Base-by-base conservation (phyloP, 2,329 filamentous ascomycete species). In the Pestalotiopsis sp. region DNA sequence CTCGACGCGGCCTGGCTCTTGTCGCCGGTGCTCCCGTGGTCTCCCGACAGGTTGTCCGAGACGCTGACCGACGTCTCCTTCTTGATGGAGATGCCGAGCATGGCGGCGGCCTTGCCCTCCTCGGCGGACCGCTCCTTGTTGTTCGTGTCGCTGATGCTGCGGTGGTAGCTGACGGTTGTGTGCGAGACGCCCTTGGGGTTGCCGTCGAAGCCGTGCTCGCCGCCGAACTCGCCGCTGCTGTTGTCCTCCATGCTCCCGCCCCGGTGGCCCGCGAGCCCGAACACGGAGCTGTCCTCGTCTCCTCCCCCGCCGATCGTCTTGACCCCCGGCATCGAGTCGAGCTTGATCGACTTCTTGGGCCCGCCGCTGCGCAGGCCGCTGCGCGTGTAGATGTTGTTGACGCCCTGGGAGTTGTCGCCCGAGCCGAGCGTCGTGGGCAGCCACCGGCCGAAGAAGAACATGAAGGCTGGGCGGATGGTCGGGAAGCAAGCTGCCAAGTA, bases 261-360 rank as follows among this genome's bases (percentile, higher is more conserved):
- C 9, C n/a, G 45, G 45, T 52, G n/a, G 45, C 45, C 11, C n/a
- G 57, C 57, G 13, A 59, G 57, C 12, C 27, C 27, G 23, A 27
- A 59, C 2, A 27, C 27, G 11, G 57, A 59, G 27, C 25, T 59
- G 5, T 27, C 25, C 25, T 59, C 57, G 25, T 59, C 57, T n/a
- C 57, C 13, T 7, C 57, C 27, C 57, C 31, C 31, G 31, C 31
- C 31, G 31, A 36, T 9, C 6, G 31, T 36, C 7, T 36, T 59
- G 25, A 27, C 27, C 12, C 27, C 27, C 27, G 57, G 57, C 17
- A 59, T 36, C 57, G 57, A 52, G 6, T 52, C 45, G 45, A 66
- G 38, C 65, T 66, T 66, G 65, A 60, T 66, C 52, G 65, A 60
- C 52, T 55, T 60, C n/a, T 52, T 23, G n/a, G 7, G 7, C 13